Conservation (phyloP, 768 basidiomycete species). For the Phaeolepiota aurea region DNA sequence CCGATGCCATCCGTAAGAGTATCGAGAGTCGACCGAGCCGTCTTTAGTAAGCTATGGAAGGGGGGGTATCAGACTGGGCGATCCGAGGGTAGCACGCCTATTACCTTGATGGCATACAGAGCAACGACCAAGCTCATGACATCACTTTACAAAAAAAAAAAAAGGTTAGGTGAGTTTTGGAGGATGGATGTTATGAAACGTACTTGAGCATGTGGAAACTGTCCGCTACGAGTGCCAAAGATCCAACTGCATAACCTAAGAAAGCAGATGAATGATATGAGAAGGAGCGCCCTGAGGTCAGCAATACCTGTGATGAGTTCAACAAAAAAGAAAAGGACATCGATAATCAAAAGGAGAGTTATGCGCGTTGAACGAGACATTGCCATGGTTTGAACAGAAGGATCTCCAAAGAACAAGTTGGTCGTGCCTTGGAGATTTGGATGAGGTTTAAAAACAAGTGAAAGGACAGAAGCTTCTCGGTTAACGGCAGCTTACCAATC, state of each 20-base stretch:
- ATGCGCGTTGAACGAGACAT: slow-evolving; percentile 69
- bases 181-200: slow-evolving; percentile 15
- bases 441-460: slow-evolving; percentile 3
- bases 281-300: background rate
- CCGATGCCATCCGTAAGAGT: slow-evolving; percentile 99
- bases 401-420: too few species aligned
- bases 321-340: slow-evolving; percentile 79
- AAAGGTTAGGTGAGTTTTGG: background rate
- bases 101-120: slow-evolving; percentile 63
- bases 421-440: too few species aligned
- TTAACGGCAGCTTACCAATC: too few species aligned
- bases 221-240: slow-evolving; percentile 91
- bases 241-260: slow-evolving; percentile 90
- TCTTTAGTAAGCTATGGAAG: slow-evolving; percentile 48
- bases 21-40: slow-evolving; percentile 56
- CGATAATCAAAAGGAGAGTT: slow-evolving; percentile 71
- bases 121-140: slow-evolving; percentile 93
- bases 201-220: slow-evolving; percentile 99
- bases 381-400: slow-evolving; percentile 23
- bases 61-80: slow-evolving; percentile 2
- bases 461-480: slow-evolving; percentile 1
- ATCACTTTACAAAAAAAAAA: slow-evolving; percentile 52
- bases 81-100: slow-evolving; percentile 31
- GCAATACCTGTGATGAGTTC: slow-evolving; percentile 77
- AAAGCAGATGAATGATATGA: slow-evolving; percentile 10